These are phyloP conservation scores for Osmanthus fragrans DNA, from an alignment of 257 asterid species.

Conservation along the genomic window DNA sequence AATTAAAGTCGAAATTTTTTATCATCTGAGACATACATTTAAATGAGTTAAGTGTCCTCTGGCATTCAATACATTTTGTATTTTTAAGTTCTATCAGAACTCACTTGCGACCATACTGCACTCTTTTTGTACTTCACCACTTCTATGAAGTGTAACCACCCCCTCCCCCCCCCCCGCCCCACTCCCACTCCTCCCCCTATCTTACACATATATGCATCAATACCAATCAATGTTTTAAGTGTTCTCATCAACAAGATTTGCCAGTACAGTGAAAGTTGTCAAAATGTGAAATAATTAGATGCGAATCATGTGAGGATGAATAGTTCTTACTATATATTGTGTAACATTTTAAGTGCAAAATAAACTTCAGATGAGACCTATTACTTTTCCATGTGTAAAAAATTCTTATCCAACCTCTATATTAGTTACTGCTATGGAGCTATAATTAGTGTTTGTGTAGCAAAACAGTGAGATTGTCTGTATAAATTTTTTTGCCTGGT, in stretches of 20 bases:
- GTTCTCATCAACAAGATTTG: background rate
- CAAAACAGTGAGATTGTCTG: background rate
- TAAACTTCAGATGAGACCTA: conserved; percentile 2
- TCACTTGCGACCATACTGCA: background rate
- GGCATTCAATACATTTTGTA: background rate
- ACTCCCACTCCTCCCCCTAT: background rate
- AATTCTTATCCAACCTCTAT: background rate
- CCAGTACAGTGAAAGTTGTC: background rate
- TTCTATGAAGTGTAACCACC: background rate
- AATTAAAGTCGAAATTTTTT: background rate
- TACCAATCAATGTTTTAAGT: background rate
- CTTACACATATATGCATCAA: background rate
- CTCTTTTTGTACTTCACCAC: background rate
- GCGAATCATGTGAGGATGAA: background rate
- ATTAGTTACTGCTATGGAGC: background rate
- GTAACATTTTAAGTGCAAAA: background rate
- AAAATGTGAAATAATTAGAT: background rate
- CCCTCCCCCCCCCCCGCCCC: no score
- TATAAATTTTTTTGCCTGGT: background rate
- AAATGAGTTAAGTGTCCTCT: background rate
- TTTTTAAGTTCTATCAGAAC: background rate
- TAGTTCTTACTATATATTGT: background rate
- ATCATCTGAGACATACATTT: background rate
- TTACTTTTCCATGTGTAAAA: background rate
- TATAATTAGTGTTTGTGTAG: background rate